Evolutionary conservation across 31 red algal species (phyloP).

Genomic region (Porphyra umbilicalis): DNA sequence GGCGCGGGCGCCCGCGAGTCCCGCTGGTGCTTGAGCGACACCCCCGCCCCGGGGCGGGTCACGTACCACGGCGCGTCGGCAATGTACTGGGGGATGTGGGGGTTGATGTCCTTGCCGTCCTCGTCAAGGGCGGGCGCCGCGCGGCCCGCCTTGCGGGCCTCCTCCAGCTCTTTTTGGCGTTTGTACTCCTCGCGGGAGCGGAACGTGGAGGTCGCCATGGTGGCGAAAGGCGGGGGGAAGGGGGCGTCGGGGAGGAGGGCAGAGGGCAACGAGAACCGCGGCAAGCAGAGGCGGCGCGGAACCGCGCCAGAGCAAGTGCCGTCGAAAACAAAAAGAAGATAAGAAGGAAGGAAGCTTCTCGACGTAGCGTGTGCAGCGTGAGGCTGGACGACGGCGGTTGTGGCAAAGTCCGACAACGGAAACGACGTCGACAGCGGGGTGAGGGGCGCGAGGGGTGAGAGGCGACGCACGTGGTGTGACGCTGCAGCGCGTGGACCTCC

Average conservation of each 20-base stretch:
- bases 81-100: constrained; percentile 95
- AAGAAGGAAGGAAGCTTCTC: too few species aligned
- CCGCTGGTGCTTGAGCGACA: constrained; percentile 77
- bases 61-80: constrained; percentile 89
- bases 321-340: too few species aligned
- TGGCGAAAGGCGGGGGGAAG: not conserved
- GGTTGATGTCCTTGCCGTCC: constrained; percentile 90
- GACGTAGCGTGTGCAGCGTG: too few species aligned
- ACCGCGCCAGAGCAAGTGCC: too few species aligned
- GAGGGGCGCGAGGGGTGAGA: too few species aligned
- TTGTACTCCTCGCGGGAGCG: constrained; percentile 70
- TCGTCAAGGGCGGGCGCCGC: constrained; percentile 76
- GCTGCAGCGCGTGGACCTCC: too few species aligned
- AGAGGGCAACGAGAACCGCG: too few species aligned
- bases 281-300: too few species aligned
- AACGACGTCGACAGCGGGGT: too few species aligned
- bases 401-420: too few species aligned
- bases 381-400: too few species aligned
- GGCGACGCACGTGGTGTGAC: too few species aligned
- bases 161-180: constrained; percentile 80
- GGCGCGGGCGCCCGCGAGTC: constrained; percentile 1
- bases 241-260: not conserved
- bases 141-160: constrained; percentile 77
- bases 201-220: constrained; percentile 15
- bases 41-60: constrained; percentile 17